Percentiles rank a stretch among this genome's conserved stretches.
Conservation (phyloP, 345 rosid species). For the Pugionium dolabratum region DNA sequence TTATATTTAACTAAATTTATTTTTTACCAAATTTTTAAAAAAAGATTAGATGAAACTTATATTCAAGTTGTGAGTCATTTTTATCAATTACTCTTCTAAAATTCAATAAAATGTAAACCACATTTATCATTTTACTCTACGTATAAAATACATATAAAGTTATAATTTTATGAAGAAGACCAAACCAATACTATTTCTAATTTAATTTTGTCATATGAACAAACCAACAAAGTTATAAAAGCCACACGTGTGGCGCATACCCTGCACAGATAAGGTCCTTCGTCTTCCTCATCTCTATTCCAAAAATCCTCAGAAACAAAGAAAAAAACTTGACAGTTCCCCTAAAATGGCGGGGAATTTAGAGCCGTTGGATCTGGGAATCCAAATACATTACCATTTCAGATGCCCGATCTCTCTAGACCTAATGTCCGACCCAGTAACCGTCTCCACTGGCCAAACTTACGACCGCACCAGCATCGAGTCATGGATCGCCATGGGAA, state of each 20-base stretch:
- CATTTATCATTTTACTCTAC: too few species aligned
- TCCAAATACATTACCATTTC: conserved; percentile 91
- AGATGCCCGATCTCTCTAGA: conserved; percentile 95
- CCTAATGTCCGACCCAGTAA: conserved; percentile 97
- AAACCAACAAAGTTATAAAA: conserved; percentile 49
- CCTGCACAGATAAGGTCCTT: conserved; percentile 50
- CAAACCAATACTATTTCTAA: neutral
- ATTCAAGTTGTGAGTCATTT: too few species aligned
- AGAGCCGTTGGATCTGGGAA: conserved; percentile 74
- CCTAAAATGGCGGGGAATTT: conserved; percentile 57
- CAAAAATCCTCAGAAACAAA: neutral
- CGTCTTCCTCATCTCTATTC: conserved; percentile 31
- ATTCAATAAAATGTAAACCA: too few species aligned
- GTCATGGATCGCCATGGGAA: conserved; percentile 92
- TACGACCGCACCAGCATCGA: conserved; percentile 96
- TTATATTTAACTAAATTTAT: too few species aligned
- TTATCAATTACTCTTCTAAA: too few species aligned
- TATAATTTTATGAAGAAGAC: neutral
- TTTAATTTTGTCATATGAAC: conserved; percentile 15
- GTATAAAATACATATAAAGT: too few species aligned
- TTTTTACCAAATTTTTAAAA: too few species aligned
- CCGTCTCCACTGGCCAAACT: conserved; percentile 88
- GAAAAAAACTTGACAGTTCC: neutral
- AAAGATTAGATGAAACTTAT: too few species aligned
- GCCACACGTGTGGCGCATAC: conserved; percentile 69